Evolutionary conservation across 805 yeast genomes (phyloP).

Genomic region (Cyberlindnera galapagoensis): DNA sequence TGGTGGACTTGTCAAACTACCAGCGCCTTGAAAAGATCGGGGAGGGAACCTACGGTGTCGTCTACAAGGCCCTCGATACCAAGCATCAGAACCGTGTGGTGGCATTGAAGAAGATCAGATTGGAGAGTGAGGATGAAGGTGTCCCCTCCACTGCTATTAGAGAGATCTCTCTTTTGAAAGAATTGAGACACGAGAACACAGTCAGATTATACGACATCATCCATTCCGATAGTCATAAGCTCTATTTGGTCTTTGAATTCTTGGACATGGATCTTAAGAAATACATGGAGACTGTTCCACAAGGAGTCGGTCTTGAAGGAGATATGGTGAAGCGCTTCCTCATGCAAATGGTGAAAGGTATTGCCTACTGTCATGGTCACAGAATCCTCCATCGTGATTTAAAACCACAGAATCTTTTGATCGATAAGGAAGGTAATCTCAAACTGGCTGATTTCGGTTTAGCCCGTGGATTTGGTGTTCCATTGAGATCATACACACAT

Average conservation of each 20-base stretch:
- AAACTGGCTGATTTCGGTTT: slow-evolving; percentile 90
- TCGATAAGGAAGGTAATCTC: slow-evolving; percentile 91
- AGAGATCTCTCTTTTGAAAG: slow-evolving; percentile 91
- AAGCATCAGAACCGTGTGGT: slow-evolving; percentile 90
- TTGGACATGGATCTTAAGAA: slow-evolving; percentile 92
- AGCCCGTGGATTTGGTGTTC: slow-evolving; percentile 97
- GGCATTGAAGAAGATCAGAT: slow-evolving; percentile 89
- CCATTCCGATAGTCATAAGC: slow-evolving; percentile 88
- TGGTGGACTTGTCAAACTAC: slow-evolving; percentile 73
- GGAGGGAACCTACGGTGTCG: slow-evolving; percentile 98
- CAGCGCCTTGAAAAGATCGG: slow-evolving; percentile 95
- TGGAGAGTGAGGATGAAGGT: slow-evolving; percentile 97
- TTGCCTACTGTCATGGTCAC: slow-evolving; percentile 89
- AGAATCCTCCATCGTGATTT: slow-evolving; percentile 92
- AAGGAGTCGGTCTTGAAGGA: slow-evolving; percentile 83
- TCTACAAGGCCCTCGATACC: slow-evolving; percentile 88
- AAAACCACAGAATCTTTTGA: slow-evolving; percentile 92
- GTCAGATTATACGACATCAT: slow-evolving; percentile 90
- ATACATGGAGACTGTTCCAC: slow-evolving; percentile 93
- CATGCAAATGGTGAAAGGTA: slow-evolving; percentile 87
- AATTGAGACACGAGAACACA: slow-evolving; percentile 87
- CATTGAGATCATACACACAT: slow-evolving; percentile 92
- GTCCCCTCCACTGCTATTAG: slow-evolving; percentile 98
- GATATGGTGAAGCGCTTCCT: slow-evolving; percentile 88
- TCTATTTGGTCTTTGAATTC: slow-evolving; percentile 89